phyloP scores from a whole-genome alignment of 23 red algal species.

The Gracilariopsis chorda region DNA sequence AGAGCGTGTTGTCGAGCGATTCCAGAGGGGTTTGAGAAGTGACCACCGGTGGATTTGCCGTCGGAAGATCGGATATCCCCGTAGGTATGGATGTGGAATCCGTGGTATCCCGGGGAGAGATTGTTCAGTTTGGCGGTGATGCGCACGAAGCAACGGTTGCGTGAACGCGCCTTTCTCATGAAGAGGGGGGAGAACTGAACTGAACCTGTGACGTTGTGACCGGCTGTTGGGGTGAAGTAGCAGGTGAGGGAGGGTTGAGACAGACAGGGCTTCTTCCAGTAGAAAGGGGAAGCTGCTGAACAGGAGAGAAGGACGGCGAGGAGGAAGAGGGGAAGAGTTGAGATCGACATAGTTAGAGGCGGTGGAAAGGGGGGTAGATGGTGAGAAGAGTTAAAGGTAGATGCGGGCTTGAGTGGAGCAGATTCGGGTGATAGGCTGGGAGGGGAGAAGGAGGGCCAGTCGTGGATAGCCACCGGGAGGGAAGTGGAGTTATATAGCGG shows the following conservation, averaged over 20 bases:
- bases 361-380: neutral
- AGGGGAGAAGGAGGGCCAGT: no score
- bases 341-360: neutral
- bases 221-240: constrained; percentile 28
- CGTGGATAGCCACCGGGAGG: no score
- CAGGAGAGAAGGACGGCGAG: neutral
- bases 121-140: neutral
- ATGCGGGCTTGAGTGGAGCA: no score
- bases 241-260: constrained; percentile 16
- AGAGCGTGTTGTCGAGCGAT: constrained; percentile 7
- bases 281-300: neutral
- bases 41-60: constrained; percentile 31
- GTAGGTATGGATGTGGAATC: constrained; percentile 57
- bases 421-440: no score
- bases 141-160: constrained; percentile 25
- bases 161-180: neutral
- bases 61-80: constrained; percentile 32
- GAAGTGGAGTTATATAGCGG: no score
- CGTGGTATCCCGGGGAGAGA: neutral
- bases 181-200: constrained; percentile 11
- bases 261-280: neutral
- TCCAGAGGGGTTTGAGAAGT: constrained; percentile 47
- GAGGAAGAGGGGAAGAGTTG: no score
- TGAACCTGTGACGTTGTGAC: constrained; percentile 10
- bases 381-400: no score